A percentile compares a stretch with the other conserved stretches of the same genome.
Conservation (phyloP, 768 basidiomycete genomes). For the Calocera viscosa region DNA sequence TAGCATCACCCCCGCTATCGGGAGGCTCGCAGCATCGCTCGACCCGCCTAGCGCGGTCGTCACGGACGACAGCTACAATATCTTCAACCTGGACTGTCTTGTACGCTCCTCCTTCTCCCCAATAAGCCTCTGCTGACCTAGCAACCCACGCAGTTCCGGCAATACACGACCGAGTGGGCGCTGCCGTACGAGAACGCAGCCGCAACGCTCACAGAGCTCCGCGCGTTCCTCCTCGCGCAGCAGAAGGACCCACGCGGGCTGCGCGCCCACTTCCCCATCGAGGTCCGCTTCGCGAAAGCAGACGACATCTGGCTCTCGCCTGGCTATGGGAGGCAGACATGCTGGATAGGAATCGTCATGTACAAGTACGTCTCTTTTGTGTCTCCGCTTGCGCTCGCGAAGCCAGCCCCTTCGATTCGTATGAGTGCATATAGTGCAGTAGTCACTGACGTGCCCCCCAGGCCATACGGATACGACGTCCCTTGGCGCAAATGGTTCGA, state of each 20-base stretch:
- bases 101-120: too few relatives aligned
- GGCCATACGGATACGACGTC: slow-evolving; percentile 73
- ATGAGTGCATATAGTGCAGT: not conserved
- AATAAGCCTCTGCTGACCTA: too few relatives aligned
- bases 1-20: slow-evolving; percentile 49
- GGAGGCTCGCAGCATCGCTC: slow-evolving; percentile 57
- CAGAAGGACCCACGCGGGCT: slow-evolving; percentile 55
- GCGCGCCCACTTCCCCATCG: slow-evolving; percentile 82
- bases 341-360: slow-evolving; percentile 94
- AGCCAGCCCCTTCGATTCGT: not conserved
- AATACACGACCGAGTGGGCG: slow-evolving; percentile 93
- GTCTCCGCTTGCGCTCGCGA: not conserved
- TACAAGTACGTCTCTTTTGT: slow-evolving; percentile 84
- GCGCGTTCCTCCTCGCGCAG: slow-evolving; percentile 58
- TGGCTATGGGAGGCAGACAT: slow-evolving; percentile 59
- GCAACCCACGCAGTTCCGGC: slow-evolving; percentile 56
- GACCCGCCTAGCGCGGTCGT: slow-evolving; percentile 41
- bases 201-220: slow-evolving; percentile 58
- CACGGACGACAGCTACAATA: slow-evolving; percentile 63
- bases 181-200: slow-evolving; percentile 59
- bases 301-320: slow-evolving; percentile 97
- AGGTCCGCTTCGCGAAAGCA: slow-evolving; percentile 76
- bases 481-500: slow-evolving; percentile 69
- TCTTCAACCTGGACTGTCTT: slow-evolving; percentile 90
- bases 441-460: too few relatives aligned